Conservation (phyloP, 139 green algal species). For the Asterochloris sp. region DNA sequence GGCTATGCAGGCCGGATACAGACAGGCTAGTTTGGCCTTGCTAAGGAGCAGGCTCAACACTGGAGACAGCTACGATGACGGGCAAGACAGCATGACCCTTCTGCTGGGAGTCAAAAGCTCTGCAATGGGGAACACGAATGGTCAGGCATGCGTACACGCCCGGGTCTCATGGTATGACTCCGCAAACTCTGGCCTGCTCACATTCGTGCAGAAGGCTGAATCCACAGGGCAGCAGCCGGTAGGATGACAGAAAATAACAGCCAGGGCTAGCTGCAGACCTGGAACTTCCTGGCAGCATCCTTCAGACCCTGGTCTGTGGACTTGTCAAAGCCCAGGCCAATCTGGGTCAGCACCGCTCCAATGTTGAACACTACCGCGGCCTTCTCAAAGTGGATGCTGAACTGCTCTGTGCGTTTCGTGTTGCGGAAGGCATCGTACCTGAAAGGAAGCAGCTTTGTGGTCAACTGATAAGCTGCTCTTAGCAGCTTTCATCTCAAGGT, state of each 20-base stretch:
- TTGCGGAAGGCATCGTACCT: constrained; percentile 79
- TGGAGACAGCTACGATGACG: too few species aligned
- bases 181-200: too few species aligned
- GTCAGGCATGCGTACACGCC: too few species aligned
- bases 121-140: too few species aligned
- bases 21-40: too few species aligned
- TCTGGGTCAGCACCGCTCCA: constrained; percentile 71
- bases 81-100: too few species aligned
- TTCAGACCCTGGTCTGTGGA: constrained; percentile 67
- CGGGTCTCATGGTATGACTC: too few species aligned
- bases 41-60: too few species aligned
- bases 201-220: too few species aligned
- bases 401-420: constrained; percentile 53
- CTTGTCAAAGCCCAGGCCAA: constrained; percentile 67
- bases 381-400: constrained; percentile 92
- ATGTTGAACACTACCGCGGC: constrained; percentile 93
- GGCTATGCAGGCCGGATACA: neutral
- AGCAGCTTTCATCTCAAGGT: neutral
- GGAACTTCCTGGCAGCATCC: constrained; percentile 62
- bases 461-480: too few species aligned
- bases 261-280: constrained; percentile 29
- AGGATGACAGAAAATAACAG: neutral
- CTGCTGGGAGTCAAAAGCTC: too few species aligned
- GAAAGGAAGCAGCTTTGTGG: constrained; percentile 19
- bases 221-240: too few species aligned